Base-by-base conservation (phyloP, 345 rosid species). In the Chamaenerion angustifolium region DNA sequence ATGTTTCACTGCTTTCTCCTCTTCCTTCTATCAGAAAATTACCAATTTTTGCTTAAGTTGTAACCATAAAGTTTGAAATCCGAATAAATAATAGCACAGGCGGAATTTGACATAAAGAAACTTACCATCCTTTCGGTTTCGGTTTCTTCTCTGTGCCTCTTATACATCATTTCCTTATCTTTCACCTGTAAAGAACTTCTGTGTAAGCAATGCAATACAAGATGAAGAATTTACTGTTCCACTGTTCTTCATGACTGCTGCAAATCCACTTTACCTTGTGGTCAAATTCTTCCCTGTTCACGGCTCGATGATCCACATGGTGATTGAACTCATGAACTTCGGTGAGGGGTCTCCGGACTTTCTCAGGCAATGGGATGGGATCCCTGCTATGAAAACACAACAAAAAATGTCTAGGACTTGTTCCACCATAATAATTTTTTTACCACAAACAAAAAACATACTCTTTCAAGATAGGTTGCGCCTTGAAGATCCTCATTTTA, bases 91-190 rank as follows among this genome's bases (percentile, higher is more conserved):
- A 21, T 21, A 21, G 25, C 25, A 21, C 25, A 21, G 25, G 3
- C 25, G 25, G 25, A 21, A 21, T 21, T 21, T 21, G 25, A 21
- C 25, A 4, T 21, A 21, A 2, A 21, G 25, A 21, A 21, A 23
- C 27, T 6, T 81, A 87, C 99, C 95, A 82, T 85, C 54, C 61
- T 77, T 11, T 79, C 88, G 49, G 88, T 73, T 63, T 93, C 96
- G 51, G 74, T 85, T 66, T 93, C 99, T 61, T 93, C 96, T 66
- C 99, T 74, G 64, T 80, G 79, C 76, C 99, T 77, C 71, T 93
- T 93, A 54, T 84, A 88, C 58, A 74, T 51, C 57, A 61, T 61
- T 64, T 84, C 99, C 59, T 93, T 93, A 72, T 88, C 95, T 69
- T 80, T 93, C 46, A 93, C 72, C 99, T 88, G 81, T 16, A 43